A percentile compares a stretch with the other conserved stretches of the same genome.
phyloP scores from a whole-genome alignment of 345 rosid species.

The Clausena lansium region DNA sequence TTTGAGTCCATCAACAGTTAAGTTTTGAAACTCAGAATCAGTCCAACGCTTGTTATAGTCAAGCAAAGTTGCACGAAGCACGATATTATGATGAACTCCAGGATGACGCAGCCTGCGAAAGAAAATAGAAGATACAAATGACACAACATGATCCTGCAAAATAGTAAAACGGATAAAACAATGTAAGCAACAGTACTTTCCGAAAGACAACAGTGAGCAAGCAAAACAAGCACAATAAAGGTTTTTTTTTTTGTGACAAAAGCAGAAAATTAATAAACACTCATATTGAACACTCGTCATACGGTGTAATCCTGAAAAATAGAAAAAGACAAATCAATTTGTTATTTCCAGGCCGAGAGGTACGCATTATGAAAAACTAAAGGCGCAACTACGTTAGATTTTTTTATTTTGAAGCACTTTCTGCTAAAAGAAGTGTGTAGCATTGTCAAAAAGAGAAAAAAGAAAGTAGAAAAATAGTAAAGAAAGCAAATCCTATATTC shows the following conservation, averaged over 20 bases:
- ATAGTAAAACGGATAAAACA: constrained; percentile 4
- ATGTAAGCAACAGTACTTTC: constrained; percentile 11
- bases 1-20: constrained; percentile 75
- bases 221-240: neutral
- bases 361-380: neutral
- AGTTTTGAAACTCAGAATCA: constrained; percentile 75
- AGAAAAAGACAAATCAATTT: neutral
- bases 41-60: constrained; percentile 78
- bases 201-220: neutral
- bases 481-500: neutral
- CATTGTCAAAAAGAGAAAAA: neutral
- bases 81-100: constrained; percentile 59
- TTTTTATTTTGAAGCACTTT: neutral
- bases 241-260: neutral
- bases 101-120: constrained; percentile 79
- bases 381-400: neutral
- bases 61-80: constrained; percentile 65
- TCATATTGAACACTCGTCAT: neutral
- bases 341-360: neutral
- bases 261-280: neutral
- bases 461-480: neutral
- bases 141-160: constrained; percentile 71
- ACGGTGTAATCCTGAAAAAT: no score
- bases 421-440: neutral
- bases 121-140: constrained; percentile 79